Base-by-base conservation (phyloP, 495 filamentous ascomycete species). In the Hypoxylon crocopeplum region DNA sequence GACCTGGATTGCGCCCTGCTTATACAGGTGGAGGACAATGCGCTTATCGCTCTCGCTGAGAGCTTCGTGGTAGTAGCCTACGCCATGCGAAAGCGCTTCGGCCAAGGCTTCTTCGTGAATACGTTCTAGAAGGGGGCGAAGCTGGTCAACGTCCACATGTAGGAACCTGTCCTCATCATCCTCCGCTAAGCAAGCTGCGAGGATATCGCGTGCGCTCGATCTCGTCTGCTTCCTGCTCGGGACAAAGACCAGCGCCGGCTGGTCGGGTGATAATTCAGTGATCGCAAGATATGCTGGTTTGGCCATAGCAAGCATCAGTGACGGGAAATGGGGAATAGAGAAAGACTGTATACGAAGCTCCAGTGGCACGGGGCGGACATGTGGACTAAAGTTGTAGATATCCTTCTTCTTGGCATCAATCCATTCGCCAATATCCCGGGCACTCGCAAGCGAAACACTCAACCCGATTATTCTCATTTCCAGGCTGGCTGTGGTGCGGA, bases 391-490 rank as follows among this genome's bases (percentile, higher is more conserved):
- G 75, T 98, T 99, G 81, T 89, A 98, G 52, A 96, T 95, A 27
- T 91, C 96, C 69, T 99, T 95, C 78, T 96, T 98, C 55, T 86
- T 93, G n/a, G 94, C 95, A 52, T 95, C 95, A 62, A 98, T 96
- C 94, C 94, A 99, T 74, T 98, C 95, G 37, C 95, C 93, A 55
- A 98, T 84, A 69, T 98, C 94, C 34, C 93, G 86, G 32, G 94
- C 86, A 71, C 97, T 98, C 10, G 94, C 88, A 20, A 99, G 82
- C 13, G 93, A 93, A 34, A 96, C 95, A 71, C 91, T 95, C 48
- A 99, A 76, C 6, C 92, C 94, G 50, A 98, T 77, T 30, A 98
- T 91, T 22, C 94, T 88, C 82, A 98, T 84, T 19, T 88, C 79
- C 29, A 86, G 86, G 69, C 96, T 88, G 1, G 88, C 88, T 66